Percentiles rank a stretch among this genome's conserved stretches.
Evolutionary conservation across 2,329 filamentous ascomycete species (phyloP).

Genomic region (Nannizziopsis barbatae): DNA sequence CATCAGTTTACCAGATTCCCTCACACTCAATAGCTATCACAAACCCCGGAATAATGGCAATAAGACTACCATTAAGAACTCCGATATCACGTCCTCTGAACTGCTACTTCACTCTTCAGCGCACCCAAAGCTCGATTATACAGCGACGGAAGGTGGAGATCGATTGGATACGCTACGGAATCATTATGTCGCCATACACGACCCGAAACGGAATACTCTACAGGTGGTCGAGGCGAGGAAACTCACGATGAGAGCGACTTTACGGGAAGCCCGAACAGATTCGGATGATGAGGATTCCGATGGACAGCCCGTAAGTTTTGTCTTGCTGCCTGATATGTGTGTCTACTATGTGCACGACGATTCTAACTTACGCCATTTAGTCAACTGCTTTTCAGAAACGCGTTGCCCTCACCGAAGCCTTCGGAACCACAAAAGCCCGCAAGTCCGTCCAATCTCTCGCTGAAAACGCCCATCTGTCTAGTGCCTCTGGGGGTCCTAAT

Average conservation of each 20-base stretch:
- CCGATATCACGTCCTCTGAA: constrained; percentile 35
- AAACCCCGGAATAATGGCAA: constrained; percentile 36
- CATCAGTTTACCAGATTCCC: constrained; percentile 19
- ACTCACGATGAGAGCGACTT: constrained; percentile 43
- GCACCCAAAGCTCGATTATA: constrained; percentile 50
- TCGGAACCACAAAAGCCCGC: constrained; percentile 41
- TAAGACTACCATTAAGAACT: constrained; percentile 26
- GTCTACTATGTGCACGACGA: not conserved
- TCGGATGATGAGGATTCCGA: constrained; percentile 22
- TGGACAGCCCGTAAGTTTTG: constrained; percentile 13
- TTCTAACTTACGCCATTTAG: constrained; percentile 21
- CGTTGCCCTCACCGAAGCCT: constrained; percentile 38
- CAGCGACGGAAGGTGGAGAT: constrained; percentile 41
- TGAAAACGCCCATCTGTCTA: constrained; percentile 39
- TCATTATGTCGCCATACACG: constrained; percentile 52
- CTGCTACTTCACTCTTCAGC: constrained; percentile 51
- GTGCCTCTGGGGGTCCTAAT: constrained; percentile 24
- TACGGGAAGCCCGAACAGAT: constrained; percentile 23
- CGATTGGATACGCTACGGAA: constrained; percentile 43
- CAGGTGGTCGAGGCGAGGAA: constrained; percentile 45
- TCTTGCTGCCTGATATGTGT: not conserved
- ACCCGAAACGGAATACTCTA: constrained; percentile 43
- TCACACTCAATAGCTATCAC: constrained; percentile 35
- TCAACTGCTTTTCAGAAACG: constrained; percentile 30
- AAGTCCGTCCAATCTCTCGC: constrained; percentile 39